Conservation (phyloP, 2,329 filamentous ascomycete species). For the Penicillium sp. region DNA sequence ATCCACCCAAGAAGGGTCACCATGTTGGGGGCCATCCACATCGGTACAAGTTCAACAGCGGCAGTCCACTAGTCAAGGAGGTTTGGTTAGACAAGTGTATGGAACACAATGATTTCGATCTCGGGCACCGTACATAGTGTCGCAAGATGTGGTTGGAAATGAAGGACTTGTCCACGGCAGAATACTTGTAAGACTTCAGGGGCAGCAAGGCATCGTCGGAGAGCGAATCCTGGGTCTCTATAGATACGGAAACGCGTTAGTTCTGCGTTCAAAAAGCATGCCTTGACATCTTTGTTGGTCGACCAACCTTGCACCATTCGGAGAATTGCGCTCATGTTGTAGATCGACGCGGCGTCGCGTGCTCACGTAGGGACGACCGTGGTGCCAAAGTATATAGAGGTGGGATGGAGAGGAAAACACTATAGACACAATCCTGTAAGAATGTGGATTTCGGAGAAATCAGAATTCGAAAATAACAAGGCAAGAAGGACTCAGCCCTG, state of each 20-base stretch:
- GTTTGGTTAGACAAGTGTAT: background rate
- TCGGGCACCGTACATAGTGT: slow-evolving; percentile 68
- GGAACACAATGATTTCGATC: background rate
- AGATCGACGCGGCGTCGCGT: slow-evolving; percentile 13
- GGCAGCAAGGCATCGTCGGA: slow-evolving; percentile 87
- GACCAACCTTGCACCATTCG: slow-evolving; percentile 35
- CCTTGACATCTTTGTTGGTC: background rate
- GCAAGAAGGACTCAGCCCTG: too few relatives aligned
- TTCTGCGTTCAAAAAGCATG: slow-evolving; percentile 3
- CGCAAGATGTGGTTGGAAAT: slow-evolving; percentile 89
- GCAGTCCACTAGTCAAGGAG: slow-evolving; percentile 81
- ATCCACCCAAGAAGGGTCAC: slow-evolving; percentile 92
- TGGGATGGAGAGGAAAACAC: background rate
- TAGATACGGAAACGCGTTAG: background rate
- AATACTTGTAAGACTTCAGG: slow-evolving; percentile 95
- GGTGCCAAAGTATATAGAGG: slow-evolving; percentile 2
- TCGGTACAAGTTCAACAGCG: slow-evolving; percentile 80
- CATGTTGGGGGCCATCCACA: slow-evolving; percentile 98
- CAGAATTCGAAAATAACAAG: too few relatives aligned
- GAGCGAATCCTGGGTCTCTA: slow-evolving; percentile 52
- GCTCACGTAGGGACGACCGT: slow-evolving; percentile 4
- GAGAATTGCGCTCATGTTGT: slow-evolving; percentile 30
- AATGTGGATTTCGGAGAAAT: background rate
- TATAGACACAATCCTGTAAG: background rate
- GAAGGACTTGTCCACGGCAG: slow-evolving; percentile 89